phyloP scores from a whole-genome alignment of 768 basidiomycete genomes.

The Floccularia luteovirens region DNA sequence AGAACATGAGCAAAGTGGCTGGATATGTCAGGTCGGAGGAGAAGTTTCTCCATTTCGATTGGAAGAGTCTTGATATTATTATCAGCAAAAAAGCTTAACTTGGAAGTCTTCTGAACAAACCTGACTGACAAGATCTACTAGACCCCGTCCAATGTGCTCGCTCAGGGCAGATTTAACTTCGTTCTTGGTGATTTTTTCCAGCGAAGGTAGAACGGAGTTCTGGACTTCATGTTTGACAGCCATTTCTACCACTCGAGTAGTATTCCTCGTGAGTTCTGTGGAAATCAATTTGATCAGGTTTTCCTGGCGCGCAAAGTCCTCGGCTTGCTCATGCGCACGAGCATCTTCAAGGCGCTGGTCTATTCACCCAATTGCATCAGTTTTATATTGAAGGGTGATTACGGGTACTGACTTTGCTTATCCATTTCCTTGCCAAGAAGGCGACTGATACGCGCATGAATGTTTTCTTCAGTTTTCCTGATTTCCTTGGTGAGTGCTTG shows the following conservation, averaged over 20 bases:
- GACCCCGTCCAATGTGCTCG: constrained; percentile 67
- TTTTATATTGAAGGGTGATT: constrained; percentile 1
- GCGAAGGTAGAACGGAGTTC: constrained; percentile 72
- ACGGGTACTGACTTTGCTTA: constrained; percentile 69
- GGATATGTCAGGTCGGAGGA: constrained; percentile 70
- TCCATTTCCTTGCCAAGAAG: constrained; percentile 84
- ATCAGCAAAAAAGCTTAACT: not conserved
- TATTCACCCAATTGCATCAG: constrained; percentile 19
- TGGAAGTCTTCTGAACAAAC: constrained; percentile 30
- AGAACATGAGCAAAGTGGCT: constrained; percentile 72
- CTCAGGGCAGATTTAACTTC: constrained; percentile 77
- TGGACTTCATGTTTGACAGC: constrained; percentile 84
- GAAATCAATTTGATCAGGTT: constrained; percentile 87
- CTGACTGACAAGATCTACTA: constrained; percentile 67
- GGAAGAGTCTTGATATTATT: constrained; percentile 56
- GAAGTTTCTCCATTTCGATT: constrained; percentile 68
- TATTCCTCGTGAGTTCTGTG: constrained; percentile 79
- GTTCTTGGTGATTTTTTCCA: constrained; percentile 74
- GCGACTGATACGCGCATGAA: constrained; percentile 71
- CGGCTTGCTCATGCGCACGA: constrained; percentile 67
- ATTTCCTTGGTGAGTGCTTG: constrained; percentile 69
- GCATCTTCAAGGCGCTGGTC: constrained; percentile 83
- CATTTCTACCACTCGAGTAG: constrained; percentile 83
- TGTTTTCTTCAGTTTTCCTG: constrained; percentile 72
- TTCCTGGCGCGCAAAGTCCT: constrained; percentile 81